phyloP scores from a whole-genome alignment of 2,329 filamentous ascomycete species.

The Xylariaceae sp. region DNA sequence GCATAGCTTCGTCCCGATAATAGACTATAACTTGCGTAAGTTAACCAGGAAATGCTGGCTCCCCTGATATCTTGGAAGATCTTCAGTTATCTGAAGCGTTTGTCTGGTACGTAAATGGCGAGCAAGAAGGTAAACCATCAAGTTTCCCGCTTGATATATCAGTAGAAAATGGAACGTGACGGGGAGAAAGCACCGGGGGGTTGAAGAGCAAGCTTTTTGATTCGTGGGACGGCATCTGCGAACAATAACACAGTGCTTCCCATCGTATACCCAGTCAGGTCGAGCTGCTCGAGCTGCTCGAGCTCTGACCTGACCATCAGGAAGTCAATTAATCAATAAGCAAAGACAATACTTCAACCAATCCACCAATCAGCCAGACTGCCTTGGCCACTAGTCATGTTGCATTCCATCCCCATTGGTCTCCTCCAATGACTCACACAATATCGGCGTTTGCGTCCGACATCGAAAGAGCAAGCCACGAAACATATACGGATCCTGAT shows the following conservation, averaged over 20 bases:
- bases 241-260: background rate
- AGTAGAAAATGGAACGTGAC: background rate
- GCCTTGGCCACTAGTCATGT: background rate
- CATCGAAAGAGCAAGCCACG: background rate
- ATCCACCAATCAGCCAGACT: background rate
- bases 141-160: no score
- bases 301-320: conserved; percentile 10
- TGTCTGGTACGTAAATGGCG: no score
- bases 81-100: no score
- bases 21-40: no score
- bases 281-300: conserved; percentile 3
- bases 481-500: background rate
- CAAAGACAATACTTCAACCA: background rate
- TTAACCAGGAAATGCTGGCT: no score
- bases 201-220: background rate
- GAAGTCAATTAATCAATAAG: background rate
- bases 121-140: no score
- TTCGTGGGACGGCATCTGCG: background rate
- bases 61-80: no score
- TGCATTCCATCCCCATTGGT: background rate
- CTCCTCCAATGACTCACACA: background rate
- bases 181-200: background rate
- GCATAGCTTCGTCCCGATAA: background rate
- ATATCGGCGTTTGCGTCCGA: background rate
- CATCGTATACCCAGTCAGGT: background rate